phyloP scores from a whole-genome alignment of 148 eudicot genomes.

The Fagopyrum homotropicum region DNA sequence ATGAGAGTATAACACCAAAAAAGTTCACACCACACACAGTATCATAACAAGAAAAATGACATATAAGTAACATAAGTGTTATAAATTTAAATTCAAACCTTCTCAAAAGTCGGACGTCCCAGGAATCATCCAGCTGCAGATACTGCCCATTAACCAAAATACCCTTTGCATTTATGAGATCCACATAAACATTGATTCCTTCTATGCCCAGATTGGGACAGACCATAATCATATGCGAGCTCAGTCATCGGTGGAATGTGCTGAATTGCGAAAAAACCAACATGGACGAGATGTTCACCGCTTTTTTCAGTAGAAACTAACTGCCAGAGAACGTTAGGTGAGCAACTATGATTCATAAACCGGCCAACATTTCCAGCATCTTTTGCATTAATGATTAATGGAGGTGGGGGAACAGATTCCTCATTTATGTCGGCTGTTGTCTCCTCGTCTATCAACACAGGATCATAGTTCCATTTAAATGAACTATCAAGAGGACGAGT shows the following conservation, averaged over 20 bases:
- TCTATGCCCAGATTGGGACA: slow-evolving; percentile 40
- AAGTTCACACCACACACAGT: neutral
- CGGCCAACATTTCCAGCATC: slow-evolving; percentile 78
- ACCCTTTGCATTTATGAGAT: slow-evolving; percentile 66
- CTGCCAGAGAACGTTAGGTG: slow-evolving; percentile 88
- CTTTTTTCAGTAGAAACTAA: slow-evolving; percentile 58
- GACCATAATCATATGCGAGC: slow-evolving; percentile 82
- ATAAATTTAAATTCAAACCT: neutral
- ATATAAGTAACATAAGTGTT: neutral
- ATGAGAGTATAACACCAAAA: no score
- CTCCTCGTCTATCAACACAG: slow-evolving; percentile 34
- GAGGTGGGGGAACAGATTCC: slow-evolving; percentile 42
- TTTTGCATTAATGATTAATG: slow-evolving; percentile 65
- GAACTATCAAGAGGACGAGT: slow-evolving; percentile 50
- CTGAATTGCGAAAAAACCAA: slow-evolving; percentile 73
- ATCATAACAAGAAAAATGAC: neutral
- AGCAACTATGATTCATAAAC: slow-evolving; percentile 93
- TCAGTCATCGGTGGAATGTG: slow-evolving; percentile 92
- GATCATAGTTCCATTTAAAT: slow-evolving; percentile 39
- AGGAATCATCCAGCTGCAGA: slow-evolving; percentile 4
- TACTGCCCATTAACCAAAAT: slow-evolving; percentile 39
- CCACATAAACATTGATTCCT: slow-evolving; percentile 83
- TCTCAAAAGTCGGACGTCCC: neutral
- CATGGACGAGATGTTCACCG: slow-evolving; percentile 48
- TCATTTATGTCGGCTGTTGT: slow-evolving; percentile 21